Base-by-base conservation (phyloP, 2,329 filamentous ascomycete species). In the Hymenotorrendiella dingleyae region DNA sequence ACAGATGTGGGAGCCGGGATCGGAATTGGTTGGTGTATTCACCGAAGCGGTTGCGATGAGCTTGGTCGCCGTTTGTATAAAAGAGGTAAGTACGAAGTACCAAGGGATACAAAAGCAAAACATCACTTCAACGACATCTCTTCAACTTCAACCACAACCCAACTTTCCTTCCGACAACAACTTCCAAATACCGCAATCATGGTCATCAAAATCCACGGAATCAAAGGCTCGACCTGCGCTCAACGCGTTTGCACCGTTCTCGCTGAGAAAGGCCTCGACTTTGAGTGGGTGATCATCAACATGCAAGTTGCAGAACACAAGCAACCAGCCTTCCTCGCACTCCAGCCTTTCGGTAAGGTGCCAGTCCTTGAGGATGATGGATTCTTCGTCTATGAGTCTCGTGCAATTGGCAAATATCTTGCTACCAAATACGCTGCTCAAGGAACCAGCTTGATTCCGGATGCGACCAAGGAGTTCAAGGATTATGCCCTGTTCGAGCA, bases 321-420 rank as follows among this genome's bases (percentile, higher is more conserved):
- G 40, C 19, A 36, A 2, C 36, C 47, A 10, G 42, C 47, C 0
- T 59, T 57, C 38, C 27, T 58, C 4, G 49, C 54, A 11, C 48
- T 57, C 14, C 58, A 64, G 12, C 63, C 62, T 0, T 65, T 65
- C 28, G 63, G 63, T 2, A 63, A 62, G 46, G 48, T 65, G 0
- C 63, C 63, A 9, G 54, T 58, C n/a, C 44, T 65, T 3, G 55
- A 62, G 4, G 63, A 64, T 36, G 58, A 59, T 30, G 61, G 58
- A 1, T 59, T 56, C 23, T 29, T 57, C n/a, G 24, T 64, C 2
- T 56, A 47, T 40, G 60, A 62, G 48, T 61, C 57, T 43, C 52
- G 62, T 43, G 62, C 62, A 6, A 64, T 65, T 36, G 50, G 46
- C 29, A 54, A 52, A 20, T 59, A 59, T 27, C 43, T 58, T 23